phyloP scores from a whole-genome alignment of 2,329 filamentous ascomycete genomes.

The Talaromyces sp. region DNA sequence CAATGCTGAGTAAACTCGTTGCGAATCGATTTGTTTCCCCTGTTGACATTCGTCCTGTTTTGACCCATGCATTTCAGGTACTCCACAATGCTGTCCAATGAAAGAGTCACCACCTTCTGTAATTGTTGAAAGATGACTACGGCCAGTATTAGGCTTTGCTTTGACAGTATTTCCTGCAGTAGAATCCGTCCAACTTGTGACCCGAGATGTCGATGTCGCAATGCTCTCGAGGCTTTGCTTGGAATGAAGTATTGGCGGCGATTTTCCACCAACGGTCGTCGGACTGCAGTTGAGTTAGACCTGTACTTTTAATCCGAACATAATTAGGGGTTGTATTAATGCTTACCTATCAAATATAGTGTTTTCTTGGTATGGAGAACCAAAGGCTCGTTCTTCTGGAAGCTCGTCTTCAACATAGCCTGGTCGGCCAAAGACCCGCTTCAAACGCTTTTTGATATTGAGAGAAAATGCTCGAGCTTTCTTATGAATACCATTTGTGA shows the following conservation, averaged over 20 bases:
- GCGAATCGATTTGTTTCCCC: constrained; percentile 28
- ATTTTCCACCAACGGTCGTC: constrained; percentile 7
- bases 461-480: constrained; percentile 36
- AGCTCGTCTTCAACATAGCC: constrained; percentile 16
- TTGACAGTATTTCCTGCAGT: constrained; percentile 37
- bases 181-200: constrained; percentile 47
- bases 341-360: constrained; percentile 13
- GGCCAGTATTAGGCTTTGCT: constrained; percentile 26
- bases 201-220: constrained; percentile 35
- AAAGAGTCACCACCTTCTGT: constrained; percentile 32
- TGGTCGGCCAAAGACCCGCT: constrained; percentile 34
- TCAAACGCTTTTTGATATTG: constrained; percentile 38
- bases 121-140: constrained; percentile 39
- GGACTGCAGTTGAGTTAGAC: background rate
- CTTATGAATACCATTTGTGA: constrained; percentile 13
- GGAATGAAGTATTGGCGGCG: constrained; percentile 19
- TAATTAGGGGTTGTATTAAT: background rate
- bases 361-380: constrained; percentile 19
- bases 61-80: constrained; percentile 11
- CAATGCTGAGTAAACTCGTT: constrained; percentile 40
- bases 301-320: background rate
- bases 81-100: constrained; percentile 20
- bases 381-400: constrained; percentile 21
- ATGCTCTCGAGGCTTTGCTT: constrained; percentile 29
- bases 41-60: background rate